These are phyloP conservation scores for Phytopythium cucurbitacearum DNA, from an alignment of 352 stramenopile species.

Conservation along the genomic window DNA sequence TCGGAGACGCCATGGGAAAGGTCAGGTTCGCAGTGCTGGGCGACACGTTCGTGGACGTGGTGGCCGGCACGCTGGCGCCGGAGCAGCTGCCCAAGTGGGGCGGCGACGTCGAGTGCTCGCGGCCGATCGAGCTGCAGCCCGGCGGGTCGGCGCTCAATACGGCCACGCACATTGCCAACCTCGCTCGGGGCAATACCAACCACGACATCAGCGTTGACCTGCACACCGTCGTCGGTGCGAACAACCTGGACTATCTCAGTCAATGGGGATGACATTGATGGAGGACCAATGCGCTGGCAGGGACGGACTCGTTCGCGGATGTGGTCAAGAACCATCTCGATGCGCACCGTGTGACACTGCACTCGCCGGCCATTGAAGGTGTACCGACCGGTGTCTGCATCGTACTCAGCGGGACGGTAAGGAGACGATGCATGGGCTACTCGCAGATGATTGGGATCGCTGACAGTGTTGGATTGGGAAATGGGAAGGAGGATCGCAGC, in stretches of 20 bases:
- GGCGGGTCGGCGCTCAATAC: slow-evolving; percentile 84
- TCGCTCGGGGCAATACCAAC: slow-evolving; percentile 22
- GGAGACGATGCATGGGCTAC: not conserved
- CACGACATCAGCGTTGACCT: slow-evolving; percentile 38
- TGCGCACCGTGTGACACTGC: slow-evolving; percentile 29
- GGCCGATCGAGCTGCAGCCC: slow-evolving; percentile 68
- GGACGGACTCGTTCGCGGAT: slow-evolving; percentile 36
- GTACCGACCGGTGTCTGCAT: slow-evolving; percentile 75
- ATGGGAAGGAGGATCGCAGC: slow-evolving; percentile 55
- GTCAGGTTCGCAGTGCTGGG: slow-evolving; percentile 55
- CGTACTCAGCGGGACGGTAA: slow-evolving; percentile 60
- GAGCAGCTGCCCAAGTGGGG: slow-evolving; percentile 76
- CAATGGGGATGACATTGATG: not conserved
- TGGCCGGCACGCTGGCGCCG: slow-evolving; percentile 57
- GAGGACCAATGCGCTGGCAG: slow-evolving; percentile 9
- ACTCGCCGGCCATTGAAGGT: slow-evolving; percentile 30
- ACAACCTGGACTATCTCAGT: not conserved
- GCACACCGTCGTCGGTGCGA: slow-evolving; percentile 53
- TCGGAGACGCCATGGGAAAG: slow-evolving; percentile 1
- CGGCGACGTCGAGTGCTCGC: slow-evolving; percentile 63
- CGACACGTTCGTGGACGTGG: slow-evolving; percentile 75
- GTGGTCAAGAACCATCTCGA: slow-evolving; percentile 46
- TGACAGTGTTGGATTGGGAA: not conserved
- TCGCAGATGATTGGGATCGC: not conserved
- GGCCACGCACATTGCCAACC: slow-evolving; percentile 67